Percentiles rank a stretch among this genome's conserved stretches.
These are phyloP conservation scores for Barnettozyma hawaiiensis DNA, from an alignment of 1,139 yeast species.

Conservation along the genomic window DNA sequence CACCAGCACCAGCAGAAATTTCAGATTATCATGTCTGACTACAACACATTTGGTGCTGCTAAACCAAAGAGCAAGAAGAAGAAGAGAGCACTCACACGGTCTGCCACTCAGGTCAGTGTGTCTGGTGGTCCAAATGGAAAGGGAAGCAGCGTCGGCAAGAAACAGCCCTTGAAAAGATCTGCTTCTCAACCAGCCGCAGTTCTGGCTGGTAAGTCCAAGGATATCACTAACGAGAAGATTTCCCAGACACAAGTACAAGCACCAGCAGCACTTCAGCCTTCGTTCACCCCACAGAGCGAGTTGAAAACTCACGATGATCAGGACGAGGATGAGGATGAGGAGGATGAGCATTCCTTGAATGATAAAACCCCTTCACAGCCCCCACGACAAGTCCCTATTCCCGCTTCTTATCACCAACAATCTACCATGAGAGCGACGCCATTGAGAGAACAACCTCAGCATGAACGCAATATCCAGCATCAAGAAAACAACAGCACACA, in stretches of 20 bases:
- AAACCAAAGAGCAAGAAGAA: conserved; percentile 9
- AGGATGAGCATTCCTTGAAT: too few species aligned
- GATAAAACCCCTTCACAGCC: background rate
- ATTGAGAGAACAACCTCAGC: conserved; percentile 3
- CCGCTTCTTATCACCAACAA: background rate
- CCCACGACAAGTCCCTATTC: background rate
- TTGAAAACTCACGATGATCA: background rate
- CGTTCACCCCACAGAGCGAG: conserved; percentile 1
- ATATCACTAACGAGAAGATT: background rate
- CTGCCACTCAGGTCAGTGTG: conserved; percentile 15
- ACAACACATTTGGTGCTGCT: conserved; percentile 18
- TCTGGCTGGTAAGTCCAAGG: conserved; percentile 5
- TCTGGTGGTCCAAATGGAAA: background rate
- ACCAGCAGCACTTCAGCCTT: background rate
- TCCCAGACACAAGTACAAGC: background rate
- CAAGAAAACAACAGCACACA: background rate
- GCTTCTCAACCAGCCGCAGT: conserved; percentile 22
- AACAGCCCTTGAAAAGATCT: conserved; percentile 20
- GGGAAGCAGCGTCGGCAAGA: conserved; percentile 11
- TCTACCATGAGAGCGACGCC: background rate
- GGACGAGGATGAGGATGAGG: too few species aligned
- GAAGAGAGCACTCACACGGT: conserved; percentile 20
- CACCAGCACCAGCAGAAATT: too few species aligned
- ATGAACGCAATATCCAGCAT: conserved; percentile 1
- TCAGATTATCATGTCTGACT: conserved; percentile 26